These are phyloP conservation scores for Penicillium paradoxum DNA, from an alignment of 495 filamentous ascomycete genomes.

Conservation along the genomic window DNA sequence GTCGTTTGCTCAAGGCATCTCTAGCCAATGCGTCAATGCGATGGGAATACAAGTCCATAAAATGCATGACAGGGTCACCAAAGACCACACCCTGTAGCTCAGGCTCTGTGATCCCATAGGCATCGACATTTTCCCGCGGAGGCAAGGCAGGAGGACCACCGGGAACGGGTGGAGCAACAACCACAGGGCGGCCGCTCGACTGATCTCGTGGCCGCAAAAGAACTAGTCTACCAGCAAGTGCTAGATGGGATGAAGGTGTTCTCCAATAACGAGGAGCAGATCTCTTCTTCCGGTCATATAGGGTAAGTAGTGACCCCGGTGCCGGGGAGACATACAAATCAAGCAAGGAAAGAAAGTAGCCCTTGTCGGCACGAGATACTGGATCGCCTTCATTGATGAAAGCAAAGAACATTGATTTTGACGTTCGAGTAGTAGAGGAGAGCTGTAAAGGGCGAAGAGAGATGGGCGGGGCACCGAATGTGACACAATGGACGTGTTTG, in stretches of 20 bases:
- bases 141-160: slow-evolving; percentile 10
- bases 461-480: slow-evolving; percentile 75
- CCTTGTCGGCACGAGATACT: slow-evolving; percentile 68
- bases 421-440: slow-evolving; percentile 37
- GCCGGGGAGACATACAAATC: slow-evolving; percentile 62
- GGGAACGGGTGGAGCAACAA: not conserved
- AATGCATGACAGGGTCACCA: slow-evolving; percentile 74
- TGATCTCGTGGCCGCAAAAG: slow-evolving; percentile 43
- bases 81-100: slow-evolving; percentile 62
- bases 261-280: slow-evolving; percentile 44
- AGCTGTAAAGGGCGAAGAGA: slow-evolving; percentile 62
- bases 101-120: slow-evolving; percentile 59
- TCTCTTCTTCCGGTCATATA: slow-evolving; percentile 5
- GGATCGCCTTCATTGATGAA: slow-evolving; percentile 86
- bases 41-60: slow-evolving; percentile 68
- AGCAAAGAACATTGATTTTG: slow-evolving; percentile 64
- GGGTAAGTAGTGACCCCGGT: slow-evolving; percentile 32
- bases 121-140: slow-evolving; percentile 49
- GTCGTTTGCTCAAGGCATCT: not conserved
- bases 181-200: not conserved
- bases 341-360: slow-evolving; percentile 64
- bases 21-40: slow-evolving; percentile 62
- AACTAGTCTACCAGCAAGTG: slow-evolving; percentile 63
- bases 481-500: slow-evolving; percentile 73
- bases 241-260: slow-evolving; percentile 57